Conservation (phyloP, 345 rosid species). For the Heritiera littoralis region DNA sequence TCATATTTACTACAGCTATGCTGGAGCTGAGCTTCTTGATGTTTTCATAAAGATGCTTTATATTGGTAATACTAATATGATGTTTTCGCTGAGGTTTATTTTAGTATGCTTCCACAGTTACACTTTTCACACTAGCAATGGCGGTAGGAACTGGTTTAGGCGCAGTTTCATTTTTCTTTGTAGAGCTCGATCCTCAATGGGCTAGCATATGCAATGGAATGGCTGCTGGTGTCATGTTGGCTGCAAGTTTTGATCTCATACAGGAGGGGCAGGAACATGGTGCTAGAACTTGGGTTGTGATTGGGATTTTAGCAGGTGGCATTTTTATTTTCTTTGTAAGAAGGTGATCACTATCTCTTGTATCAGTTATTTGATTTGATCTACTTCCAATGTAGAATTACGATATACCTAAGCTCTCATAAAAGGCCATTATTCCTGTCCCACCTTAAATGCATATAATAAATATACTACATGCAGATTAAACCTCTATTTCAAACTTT, state of each 20-base stretch:
- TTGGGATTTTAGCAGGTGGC: conserved; percentile 88
- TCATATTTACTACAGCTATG: too few species aligned
- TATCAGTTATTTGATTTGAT: conserved; percentile 6
- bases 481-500: not conserved
- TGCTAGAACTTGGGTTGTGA: conserved; percentile 83
- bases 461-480: not conserved
- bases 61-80: too few species aligned
- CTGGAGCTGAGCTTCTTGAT: too few species aligned
- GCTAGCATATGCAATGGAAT: conserved; percentile 98
- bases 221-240: conserved; percentile 99
- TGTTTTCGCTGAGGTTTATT: too few species aligned
- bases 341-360: conserved; percentile 52
- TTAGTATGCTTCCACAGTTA: conserved; percentile 93
- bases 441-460: not conserved
- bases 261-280: conserved; percentile 95
- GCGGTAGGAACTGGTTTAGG: conserved; percentile 99
- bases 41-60: too few species aligned
- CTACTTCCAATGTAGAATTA: not conserved
- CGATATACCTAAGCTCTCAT: not conserved
- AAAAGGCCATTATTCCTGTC: not conserved
- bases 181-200: conserved; percentile 95
- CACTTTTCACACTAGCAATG: conserved; percentile 93
- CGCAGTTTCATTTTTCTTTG: conserved; percentile 96
- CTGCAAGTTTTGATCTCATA: conserved; percentile 97
- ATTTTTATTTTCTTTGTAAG: conserved; percentile 89